Conservation (phyloP, 306 rosid genomes). For the Morella rubra region DNA sequence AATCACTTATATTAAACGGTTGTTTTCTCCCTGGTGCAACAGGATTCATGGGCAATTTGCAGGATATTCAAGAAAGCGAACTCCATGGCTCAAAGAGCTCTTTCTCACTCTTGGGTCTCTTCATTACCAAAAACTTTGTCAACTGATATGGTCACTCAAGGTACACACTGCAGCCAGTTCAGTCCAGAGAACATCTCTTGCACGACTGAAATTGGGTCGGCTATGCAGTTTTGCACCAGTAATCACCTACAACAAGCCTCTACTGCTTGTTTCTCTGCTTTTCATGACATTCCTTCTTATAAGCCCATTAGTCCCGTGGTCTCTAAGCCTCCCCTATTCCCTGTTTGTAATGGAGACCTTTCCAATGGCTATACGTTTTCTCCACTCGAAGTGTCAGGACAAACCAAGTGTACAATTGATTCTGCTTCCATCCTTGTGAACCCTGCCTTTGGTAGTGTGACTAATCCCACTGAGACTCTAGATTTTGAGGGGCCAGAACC, state of each 20-base stretch:
- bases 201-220: slow-evolving; percentile 44
- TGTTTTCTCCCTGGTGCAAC: slow-evolving; percentile 17
- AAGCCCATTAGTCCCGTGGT: slow-evolving; percentile 32
- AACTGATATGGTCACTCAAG: slow-evolving; percentile 42
- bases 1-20: neutral
- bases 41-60: slow-evolving; percentile 93
- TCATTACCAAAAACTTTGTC: slow-evolving; percentile 44
- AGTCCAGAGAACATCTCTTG: slow-evolving; percentile 42
- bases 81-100: slow-evolving; percentile 69
- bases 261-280: slow-evolving; percentile 33
- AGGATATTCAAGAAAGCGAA: slow-evolving; percentile 79
- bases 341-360: slow-evolving; percentile 34
- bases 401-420: slow-evolving; percentile 38
- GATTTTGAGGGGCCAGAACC: slow-evolving; percentile 48
- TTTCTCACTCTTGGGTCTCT: slow-evolving; percentile 58
- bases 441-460: slow-evolving; percentile 19
- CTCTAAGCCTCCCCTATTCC: slow-evolving; percentile 30
- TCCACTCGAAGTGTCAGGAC: slow-evolving; percentile 34
- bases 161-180: slow-evolving; percentile 34
- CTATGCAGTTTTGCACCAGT: slow-evolving; percentile 34
- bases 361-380: slow-evolving; percentile 47
- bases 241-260: slow-evolving; percentile 32
- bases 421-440: slow-evolving; percentile 36
- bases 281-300: slow-evolving; percentile 30
- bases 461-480: slow-evolving; percentile 23